Evolutionary conservation across 805 yeast species (phyloP), one percentile per base, ranked within the genome.

Genomic region (Candida quercuum): DNA sequence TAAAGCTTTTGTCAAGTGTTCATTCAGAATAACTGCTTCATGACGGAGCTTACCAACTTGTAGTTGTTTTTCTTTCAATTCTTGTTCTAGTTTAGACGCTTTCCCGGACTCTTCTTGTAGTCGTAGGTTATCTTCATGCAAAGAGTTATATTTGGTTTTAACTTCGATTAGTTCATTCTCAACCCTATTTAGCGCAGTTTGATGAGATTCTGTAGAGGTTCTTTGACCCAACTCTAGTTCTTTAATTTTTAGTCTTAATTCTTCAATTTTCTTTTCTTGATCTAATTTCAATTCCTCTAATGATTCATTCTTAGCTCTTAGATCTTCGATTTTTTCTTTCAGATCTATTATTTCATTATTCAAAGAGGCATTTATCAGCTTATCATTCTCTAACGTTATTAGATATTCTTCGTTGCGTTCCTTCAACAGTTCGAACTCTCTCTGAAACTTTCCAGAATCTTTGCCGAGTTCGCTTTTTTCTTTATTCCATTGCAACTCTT

Each of bases 1-100:
- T 43, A 91, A 64, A 1, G 98, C 95, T 53, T 93, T 91, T n/a
- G 96, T 88, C 38, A 93, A 64, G 62, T 93, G 98, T 56, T 93
- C 99, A 57, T 93, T 93, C 40, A 91, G 64, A 19, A 86, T 86
- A 9, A 93, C 91, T 2, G 95, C 91, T 59, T 93, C 99, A 58
- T 91, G 98, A 37, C 97, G 76, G 35, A 93, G 71, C 56, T 91
- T 93, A 2, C 98, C 98, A 36, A 93, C 77, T 35, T 80, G 73
- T 24, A 89, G 64, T 41, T 80, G 86, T 59, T 86, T 88, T 43
- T 72, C 88, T 65, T 67, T 78, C 32, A 71, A 66, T 55, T 70
- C 88, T 37, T 58, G 64, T 53, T 71, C 84, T 36, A 69, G 66
- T 51, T 64, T 67, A 1, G 50, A 41, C 41, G 40, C 56, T 40